These are phyloP conservation scores for Ogataea polymorpha DNA, from an alignment of 805 yeast species.

Conservation along the genomic window DNA sequence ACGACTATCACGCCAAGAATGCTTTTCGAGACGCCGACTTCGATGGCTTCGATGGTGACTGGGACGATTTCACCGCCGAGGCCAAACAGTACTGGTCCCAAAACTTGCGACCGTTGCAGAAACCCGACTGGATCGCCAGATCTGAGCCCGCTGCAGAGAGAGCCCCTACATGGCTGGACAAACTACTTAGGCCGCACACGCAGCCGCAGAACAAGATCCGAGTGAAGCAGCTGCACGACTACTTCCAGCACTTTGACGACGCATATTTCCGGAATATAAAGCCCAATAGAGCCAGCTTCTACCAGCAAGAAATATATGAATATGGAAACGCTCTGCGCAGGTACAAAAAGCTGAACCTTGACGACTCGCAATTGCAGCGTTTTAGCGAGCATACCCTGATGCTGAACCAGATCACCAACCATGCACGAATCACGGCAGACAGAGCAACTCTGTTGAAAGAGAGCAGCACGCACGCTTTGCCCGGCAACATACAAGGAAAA, in stretches of 20 bases:
- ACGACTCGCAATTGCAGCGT: neutral
- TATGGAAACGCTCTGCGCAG: neutral
- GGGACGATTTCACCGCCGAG: neutral
- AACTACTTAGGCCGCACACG: neutral
- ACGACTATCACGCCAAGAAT: neutral
- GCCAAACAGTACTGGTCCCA: neutral
- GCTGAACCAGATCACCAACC: conserved; percentile 5
- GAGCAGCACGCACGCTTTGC: too few relatives aligned
- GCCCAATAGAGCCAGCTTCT: neutral
- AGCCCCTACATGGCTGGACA: neutral
- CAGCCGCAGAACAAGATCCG: neutral
- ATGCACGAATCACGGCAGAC: conserved; percentile 1
- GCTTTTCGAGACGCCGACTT: conserved; percentile 2
- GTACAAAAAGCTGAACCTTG: neutral
- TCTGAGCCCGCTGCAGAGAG: neutral
- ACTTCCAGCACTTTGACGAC: conserved; percentile 1
- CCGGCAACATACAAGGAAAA: neutral
- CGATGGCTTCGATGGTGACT: neutral
- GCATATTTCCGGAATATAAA: neutral
- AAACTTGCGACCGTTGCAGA: neutral
- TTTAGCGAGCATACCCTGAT: neutral
- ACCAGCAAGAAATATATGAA: neutral
- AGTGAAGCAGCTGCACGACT: conserved; percentile 1
- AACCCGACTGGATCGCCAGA: neutral
- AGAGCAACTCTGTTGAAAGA: neutral